These are phyloP conservation scores for Gymnopilus dilepis DNA, from an alignment of 768 basidiomycete genomes.

Conservation along the genomic window DNA sequence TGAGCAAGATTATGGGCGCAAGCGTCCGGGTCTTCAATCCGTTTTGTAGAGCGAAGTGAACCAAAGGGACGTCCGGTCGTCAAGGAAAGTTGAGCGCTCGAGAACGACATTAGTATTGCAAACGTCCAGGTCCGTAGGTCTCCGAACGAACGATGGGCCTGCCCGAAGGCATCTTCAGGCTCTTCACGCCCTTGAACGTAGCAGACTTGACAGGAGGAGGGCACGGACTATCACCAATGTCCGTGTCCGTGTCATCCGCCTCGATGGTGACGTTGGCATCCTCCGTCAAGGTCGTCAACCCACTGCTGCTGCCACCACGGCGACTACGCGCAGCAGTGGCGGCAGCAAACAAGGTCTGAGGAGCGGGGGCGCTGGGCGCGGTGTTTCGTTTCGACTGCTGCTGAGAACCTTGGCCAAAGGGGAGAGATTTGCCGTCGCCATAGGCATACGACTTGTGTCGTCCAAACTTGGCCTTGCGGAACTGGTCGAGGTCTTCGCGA, in stretches of 20 bases:
- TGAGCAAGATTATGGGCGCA: background rate
- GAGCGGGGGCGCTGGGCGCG: constrained; percentile 57
- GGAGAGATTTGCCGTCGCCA: constrained; percentile 65
- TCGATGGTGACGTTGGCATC: constrained; percentile 65
- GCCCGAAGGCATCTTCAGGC: constrained; percentile 39
- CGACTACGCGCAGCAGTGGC: constrained; percentile 71
- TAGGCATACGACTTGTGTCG: constrained; percentile 93
- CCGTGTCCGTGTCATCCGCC: constrained; percentile 77
- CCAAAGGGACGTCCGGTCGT: background rate
- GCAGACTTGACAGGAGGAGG: constrained; percentile 72
- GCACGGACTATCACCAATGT: constrained; percentile 88
- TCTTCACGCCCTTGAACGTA: constrained; percentile 63
- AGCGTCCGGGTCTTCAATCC: background rate
- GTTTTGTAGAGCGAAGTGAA: background rate
- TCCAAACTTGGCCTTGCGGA: constrained; percentile 87
- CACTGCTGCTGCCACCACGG: constrained; percentile 51
- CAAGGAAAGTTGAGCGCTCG: background rate
- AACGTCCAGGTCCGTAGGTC: constrained; percentile 68
- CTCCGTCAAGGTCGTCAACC: constrained; percentile 68
- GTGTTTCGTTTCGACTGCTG: constrained; percentile 68
- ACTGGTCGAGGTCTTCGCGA: constrained; percentile 87
- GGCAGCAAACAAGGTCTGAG: constrained; percentile 66
- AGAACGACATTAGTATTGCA: constrained; percentile 45
- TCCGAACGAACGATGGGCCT: constrained; percentile 58
- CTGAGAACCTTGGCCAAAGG: constrained; percentile 39